phyloP scores from a whole-genome alignment of 2,329 filamentous ascomycete genomes.

The Magnaporthiopsis incrustans region DNA sequence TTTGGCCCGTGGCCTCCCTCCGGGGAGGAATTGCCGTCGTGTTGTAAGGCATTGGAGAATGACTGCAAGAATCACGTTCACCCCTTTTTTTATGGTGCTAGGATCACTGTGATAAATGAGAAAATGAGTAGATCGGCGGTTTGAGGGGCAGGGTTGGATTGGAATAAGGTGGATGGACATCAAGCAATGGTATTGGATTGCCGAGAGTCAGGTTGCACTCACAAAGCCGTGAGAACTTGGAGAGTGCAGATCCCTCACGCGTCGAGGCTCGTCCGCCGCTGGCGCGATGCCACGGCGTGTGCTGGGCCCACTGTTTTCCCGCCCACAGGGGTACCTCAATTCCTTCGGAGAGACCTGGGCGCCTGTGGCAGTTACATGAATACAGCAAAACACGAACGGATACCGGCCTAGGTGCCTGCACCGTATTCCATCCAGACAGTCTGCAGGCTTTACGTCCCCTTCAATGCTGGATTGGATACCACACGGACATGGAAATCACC shows the following conservation, averaged over 20 bases:
- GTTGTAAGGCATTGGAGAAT: conserved; percentile 71
- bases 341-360: neutral
- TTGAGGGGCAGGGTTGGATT: neutral
- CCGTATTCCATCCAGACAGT: neutral
- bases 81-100: neutral
- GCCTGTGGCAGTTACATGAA: neutral
- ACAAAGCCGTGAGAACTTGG: neutral
- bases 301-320: neutral
- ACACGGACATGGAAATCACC: neutral
- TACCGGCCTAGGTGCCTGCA: neutral
- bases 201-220: neutral
- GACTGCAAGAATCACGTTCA: too few relatives aligned
- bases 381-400: too few relatives aligned
- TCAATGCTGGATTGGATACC: too few relatives aligned
- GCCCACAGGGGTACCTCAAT: neutral
- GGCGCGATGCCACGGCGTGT: neutral
- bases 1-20: conserved; percentile 76
- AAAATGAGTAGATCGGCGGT: neutral
- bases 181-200: too few relatives aligned
- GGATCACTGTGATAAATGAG: neutral
- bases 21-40: conserved; percentile 72
- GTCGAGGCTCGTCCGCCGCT: neutral
- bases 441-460: too few relatives aligned
- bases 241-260: neutral
- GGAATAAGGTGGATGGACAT: neutral